phyloP scores from a whole-genome alignment of 768 basidiomycete genomes.

The Boletus sensibilis region DNA sequence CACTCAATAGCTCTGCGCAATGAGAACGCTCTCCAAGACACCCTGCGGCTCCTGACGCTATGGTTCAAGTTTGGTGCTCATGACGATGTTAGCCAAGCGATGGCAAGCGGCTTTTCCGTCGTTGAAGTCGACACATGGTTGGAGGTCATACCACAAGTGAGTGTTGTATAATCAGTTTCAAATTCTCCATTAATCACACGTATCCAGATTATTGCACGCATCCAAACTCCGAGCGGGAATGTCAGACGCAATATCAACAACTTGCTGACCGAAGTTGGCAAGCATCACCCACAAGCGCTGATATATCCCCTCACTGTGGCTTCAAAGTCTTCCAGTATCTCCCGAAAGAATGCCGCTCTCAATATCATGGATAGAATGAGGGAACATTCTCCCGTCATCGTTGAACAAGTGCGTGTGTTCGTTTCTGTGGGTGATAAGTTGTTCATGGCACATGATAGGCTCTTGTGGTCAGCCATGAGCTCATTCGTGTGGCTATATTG shows the following conservation, averaged over 20 bases:
- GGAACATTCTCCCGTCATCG: conserved; percentile 85
- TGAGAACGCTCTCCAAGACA: conserved; percentile 92
- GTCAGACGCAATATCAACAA: conserved; percentile 88
- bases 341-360: conserved; percentile 79
- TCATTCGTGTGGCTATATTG: conserved; percentile 95
- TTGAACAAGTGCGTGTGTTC: conserved; percentile 66
- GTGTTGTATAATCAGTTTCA: conserved; percentile 1
- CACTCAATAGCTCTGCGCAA: conserved; percentile 88
- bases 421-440: neutral
- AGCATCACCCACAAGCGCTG: conserved; percentile 94
- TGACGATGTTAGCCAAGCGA: conserved; percentile 85
- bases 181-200: neutral
- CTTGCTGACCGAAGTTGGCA: conserved; percentile 88
- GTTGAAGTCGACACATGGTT: conserved; percentile 98
- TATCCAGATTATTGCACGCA: conserved; percentile 90
- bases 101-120: conserved; percentile 80
- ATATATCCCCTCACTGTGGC: conserved; percentile 96
- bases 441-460: conserved; percentile 47
- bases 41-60: conserved; percentile 84
- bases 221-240: conserved; percentile 88
- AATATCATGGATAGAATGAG: conserved; percentile 90
- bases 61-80: conserved; percentile 98
- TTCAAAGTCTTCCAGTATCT: conserved; percentile 86
- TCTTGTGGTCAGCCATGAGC: conserved; percentile 83
- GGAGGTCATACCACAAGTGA: conserved; percentile 95